A percentile compares a stretch with the other conserved stretches of the same genome.
These are phyloP conservation scores for Pseudevernia furfuracea DNA, from an alignment of 495 filamentous ascomycete species.

Conservation along the genomic window DNA sequence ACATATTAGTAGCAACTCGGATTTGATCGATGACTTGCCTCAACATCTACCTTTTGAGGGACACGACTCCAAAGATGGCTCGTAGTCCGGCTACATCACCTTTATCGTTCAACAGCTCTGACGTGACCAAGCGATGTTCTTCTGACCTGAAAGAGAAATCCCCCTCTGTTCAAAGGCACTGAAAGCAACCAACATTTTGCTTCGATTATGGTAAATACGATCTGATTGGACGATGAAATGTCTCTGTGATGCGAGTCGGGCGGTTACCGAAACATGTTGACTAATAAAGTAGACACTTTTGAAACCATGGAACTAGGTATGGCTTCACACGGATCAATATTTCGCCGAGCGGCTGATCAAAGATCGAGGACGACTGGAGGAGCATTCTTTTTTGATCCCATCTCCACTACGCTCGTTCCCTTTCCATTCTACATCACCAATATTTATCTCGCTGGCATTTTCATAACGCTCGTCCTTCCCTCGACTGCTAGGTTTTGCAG, in stretches of 20 bases:
- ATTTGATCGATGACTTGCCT: not conserved
- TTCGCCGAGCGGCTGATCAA: not conserved
- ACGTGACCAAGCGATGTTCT: not conserved
- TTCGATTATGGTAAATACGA: not conserved
- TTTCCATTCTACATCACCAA: not conserved
- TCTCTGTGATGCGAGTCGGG: not conserved
- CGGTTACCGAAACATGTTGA: slow-evolving; percentile 1
- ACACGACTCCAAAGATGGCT: not conserved
- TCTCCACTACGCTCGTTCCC: not conserved
- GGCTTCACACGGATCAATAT: not conserved
- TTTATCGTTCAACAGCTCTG: not conserved
- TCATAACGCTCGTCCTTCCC: not conserved
- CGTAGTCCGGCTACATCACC: too few relatives aligned
- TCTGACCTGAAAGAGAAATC: not conserved
- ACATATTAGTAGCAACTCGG: too few relatives aligned
- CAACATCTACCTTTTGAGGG: not conserved
- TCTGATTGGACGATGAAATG: not conserved
- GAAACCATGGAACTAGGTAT: not conserved
- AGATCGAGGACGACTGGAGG: not conserved
- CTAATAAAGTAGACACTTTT: not conserved
- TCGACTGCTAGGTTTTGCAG: not conserved
- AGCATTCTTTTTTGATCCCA: not conserved
- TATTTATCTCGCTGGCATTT: not conserved
- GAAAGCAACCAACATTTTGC: not conserved
- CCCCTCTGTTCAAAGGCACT: not conserved